These are phyloP conservation scores for Diplodia seriata DNA, from an alignment of 2,329 filamentous ascomycete genomes.

Conservation along the genomic window DNA sequence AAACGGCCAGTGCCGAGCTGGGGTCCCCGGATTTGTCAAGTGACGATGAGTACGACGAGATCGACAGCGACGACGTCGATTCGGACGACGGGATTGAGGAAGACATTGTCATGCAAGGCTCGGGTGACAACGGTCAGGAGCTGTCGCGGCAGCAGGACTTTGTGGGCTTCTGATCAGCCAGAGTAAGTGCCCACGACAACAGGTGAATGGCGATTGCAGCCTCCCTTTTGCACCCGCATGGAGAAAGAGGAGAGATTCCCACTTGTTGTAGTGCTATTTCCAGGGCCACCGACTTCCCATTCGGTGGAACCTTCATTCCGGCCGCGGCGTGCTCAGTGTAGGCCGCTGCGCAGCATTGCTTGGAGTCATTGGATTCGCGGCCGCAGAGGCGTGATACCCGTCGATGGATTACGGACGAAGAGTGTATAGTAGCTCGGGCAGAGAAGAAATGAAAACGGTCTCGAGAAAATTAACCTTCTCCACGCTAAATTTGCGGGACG, in stretches of 20 bases:
- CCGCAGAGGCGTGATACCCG: not conserved
- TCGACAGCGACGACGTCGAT: slow-evolving; percentile 79
- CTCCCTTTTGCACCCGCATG: not conserved
- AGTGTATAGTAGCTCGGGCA: slow-evolving; percentile 8
- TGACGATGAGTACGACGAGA: slow-evolving; percentile 71
- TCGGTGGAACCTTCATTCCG: not conserved
- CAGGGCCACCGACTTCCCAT: slow-evolving; percentile 9
- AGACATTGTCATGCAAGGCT: slow-evolving; percentile 47
- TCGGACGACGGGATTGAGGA: slow-evolving; percentile 64
- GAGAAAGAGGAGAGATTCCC: not conserved
- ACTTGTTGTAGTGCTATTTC: slow-evolving; percentile 5
- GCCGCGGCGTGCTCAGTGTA: not conserved
- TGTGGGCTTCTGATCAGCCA: slow-evolving; percentile 51
- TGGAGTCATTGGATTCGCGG: not conserved
- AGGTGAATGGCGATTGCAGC: too few relatives aligned
- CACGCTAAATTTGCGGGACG: not conserved
- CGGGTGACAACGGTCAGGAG: slow-evolving; percentile 50
- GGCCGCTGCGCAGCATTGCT: slow-evolving; percentile 10
- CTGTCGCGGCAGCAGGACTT: slow-evolving; percentile 62
- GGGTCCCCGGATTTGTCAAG: slow-evolving; percentile 70
- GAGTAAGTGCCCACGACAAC: slow-evolving; percentile 29
- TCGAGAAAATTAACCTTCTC: slow-evolving; percentile 6
- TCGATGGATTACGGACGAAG: not conserved
- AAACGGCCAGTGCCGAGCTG: slow-evolving; percentile 44
- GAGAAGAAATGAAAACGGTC: slow-evolving; percentile 17